Conservation (phyloP, 495 filamentous ascomycete species). For the Xylaria castorea region DNA sequence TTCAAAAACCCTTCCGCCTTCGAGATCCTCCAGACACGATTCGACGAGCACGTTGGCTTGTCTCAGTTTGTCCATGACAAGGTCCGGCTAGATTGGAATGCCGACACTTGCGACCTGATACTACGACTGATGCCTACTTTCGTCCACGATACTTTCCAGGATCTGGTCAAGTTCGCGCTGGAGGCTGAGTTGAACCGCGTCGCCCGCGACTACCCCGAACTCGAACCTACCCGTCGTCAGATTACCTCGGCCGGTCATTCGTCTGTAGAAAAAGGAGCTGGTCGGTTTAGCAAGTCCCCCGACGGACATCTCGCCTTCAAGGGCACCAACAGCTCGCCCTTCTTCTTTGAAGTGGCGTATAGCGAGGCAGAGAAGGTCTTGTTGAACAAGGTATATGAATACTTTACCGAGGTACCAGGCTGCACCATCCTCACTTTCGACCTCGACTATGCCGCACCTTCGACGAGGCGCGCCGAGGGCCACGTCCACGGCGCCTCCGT, state of each 20-base stretch:
- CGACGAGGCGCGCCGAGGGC: neutral
- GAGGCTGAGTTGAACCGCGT: neutral
- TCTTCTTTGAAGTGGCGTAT: neutral
- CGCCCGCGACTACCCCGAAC: neutral
- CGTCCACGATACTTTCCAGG: neutral
- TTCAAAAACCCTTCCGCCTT: neutral
- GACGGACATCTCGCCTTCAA: neutral
- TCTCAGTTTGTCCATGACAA: neutral
- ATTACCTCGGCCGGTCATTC: neutral
- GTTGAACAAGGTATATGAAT: neutral
- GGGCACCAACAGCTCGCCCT: neutral
- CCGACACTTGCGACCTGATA: neutral
- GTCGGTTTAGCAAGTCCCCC: neutral
- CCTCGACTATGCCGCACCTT: neutral
- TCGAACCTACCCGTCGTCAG: neutral
- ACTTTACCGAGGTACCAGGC: neutral
- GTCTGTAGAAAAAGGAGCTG: too few relatives aligned
- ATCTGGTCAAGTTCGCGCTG: neutral
- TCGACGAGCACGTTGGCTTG: neutral
- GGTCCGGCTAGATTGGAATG: neutral
- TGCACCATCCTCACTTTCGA: neutral
- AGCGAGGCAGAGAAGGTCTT: neutral
- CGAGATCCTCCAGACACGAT: neutral
- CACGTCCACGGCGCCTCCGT: neutral
- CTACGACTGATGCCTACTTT: neutral